phyloP scores from a whole-genome alignment of 2,329 filamentous ascomycete species.

The Periconia digitata region DNA sequence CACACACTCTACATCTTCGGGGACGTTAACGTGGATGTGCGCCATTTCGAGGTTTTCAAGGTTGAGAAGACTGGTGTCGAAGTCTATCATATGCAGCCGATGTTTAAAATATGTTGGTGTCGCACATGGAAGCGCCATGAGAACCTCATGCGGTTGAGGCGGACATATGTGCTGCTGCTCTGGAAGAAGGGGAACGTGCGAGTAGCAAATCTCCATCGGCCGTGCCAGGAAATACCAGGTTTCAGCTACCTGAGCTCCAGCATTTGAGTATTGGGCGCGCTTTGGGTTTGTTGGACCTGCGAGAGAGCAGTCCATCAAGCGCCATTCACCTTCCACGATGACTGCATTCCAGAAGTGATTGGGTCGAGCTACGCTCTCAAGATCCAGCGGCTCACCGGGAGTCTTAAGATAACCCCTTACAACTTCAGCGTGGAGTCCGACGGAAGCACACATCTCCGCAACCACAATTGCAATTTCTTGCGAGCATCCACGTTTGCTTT shows the following conservation, averaged over 20 bases:
- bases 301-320: constrained; percentile 91
- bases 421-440: constrained; percentile 84
- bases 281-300: constrained; percentile 88
- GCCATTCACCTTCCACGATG: constrained; percentile 91
- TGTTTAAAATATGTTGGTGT: constrained; percentile 89
- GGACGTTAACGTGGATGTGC: constrained; percentile 85
- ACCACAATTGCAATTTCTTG: constrained; percentile 89
- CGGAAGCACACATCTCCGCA: constrained; percentile 88
- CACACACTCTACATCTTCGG: constrained; percentile 84
- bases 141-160: constrained; percentile 78
- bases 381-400: constrained; percentile 74
- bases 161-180: constrained; percentile 93
- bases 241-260: constrained; percentile 71
- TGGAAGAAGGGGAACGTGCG: constrained; percentile 85
- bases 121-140: constrained; percentile 82
- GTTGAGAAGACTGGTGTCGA: constrained; percentile 82
- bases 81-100: constrained; percentile 76
- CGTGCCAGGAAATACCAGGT: constrained; percentile 91
- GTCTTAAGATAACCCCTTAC: constrained; percentile 88
- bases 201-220: constrained; percentile 90
- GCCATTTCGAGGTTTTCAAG: constrained; percentile 93
- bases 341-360: constrained; percentile 99
- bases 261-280: constrained; percentile 74
- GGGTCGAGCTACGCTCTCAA: constrained; percentile 77
- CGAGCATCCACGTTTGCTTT: constrained; percentile 79